These are phyloP conservation scores for Cyclotella choctawhatcheeana DNA, from an alignment of 108 stramenopile species.

Conservation along the genomic window DNA sequence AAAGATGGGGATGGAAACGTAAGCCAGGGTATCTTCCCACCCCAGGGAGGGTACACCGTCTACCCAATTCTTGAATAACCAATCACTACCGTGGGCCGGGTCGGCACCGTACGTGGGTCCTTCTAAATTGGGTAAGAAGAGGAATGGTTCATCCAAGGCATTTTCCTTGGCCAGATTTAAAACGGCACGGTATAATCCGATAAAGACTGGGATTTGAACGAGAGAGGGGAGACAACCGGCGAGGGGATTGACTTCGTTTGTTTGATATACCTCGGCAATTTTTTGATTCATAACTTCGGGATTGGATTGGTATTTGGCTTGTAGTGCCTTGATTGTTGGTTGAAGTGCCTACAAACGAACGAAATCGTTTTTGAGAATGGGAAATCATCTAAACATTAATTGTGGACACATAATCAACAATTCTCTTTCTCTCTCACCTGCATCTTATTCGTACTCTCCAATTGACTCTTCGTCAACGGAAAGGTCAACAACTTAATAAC, in stretches of 20 bases:
- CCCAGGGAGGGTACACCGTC: constrained; percentile 89
- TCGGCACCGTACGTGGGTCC: constrained; percentile 96
- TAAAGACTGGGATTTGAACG: constrained; percentile 96
- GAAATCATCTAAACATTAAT: not conserved
- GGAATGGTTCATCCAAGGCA: constrained; percentile 91
- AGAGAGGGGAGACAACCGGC: constrained; percentile 93
- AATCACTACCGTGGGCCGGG: constrained; percentile 88
- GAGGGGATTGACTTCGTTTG: constrained; percentile 93
- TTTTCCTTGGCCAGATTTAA: constrained; percentile 89
- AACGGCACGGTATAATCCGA: constrained; percentile 95
- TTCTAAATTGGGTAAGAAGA: constrained; percentile 95
- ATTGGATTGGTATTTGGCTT: constrained; percentile 94
- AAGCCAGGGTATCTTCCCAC: constrained; percentile 92
- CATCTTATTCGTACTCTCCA: constrained; percentile 95
- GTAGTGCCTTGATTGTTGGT: constrained; percentile 90
- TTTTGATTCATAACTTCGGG: constrained; percentile 96
- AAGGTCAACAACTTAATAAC: constrained; percentile 91
- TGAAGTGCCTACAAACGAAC: constrained; percentile 67
- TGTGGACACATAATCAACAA: not conserved
- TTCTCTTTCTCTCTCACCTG: constrained; percentile 61
- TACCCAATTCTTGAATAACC: constrained; percentile 84
- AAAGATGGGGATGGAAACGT: constrained; percentile 83
- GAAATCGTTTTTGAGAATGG: not conserved
- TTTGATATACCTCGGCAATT: constrained; percentile 92
- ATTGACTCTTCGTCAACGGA: constrained; percentile 90